Percentiles rank a stretch among this genome's conserved stretches.
Evolutionary conservation across 2,329 filamentous ascomycete species (phyloP).

Genomic region (Lachnellula suecica): DNA sequence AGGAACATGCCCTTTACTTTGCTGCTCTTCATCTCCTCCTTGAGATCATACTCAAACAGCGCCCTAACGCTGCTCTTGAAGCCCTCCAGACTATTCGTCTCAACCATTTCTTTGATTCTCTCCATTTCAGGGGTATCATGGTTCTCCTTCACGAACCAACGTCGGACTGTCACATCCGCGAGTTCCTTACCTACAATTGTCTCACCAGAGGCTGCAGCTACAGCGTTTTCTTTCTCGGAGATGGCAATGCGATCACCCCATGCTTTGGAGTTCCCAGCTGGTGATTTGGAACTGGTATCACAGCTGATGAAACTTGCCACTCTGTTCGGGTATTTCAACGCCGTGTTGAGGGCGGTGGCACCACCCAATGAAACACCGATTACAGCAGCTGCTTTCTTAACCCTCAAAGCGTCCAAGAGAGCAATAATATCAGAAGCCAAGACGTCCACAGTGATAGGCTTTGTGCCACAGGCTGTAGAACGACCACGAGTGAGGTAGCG

Average conservation of each 20-base stretch:
- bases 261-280: conserved; percentile 71
- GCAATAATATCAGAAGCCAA: conserved; percentile 66
- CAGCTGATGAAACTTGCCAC: conserved; percentile 67
- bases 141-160: conserved; percentile 68
- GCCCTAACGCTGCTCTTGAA: conserved; percentile 69
- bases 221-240: conserved; percentile 54
- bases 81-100: conserved; percentile 65
- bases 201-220: conserved; percentile 42
- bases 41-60: conserved; percentile 70
- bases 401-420: conserved; percentile 68
- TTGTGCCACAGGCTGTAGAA: conserved; percentile 14
- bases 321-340: conserved; percentile 61
- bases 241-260: conserved; percentile 77
- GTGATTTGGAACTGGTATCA: conserved; percentile 75
- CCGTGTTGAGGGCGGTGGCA: conserved; percentile 72
- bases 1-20: conserved; percentile 65
- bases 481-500: conserved; percentile 74
- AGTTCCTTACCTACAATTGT: conserved; percentile 62
- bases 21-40: conserved; percentile 51
- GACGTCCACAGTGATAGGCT: conserved; percentile 43
- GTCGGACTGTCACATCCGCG: conserved; percentile 67
- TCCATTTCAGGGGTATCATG: conserved; percentile 53
- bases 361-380: conserved; percentile 82
- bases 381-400: conserved; percentile 63
- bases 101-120: conserved; percentile 67